Conservation (phyloP, 2,329 filamentous ascomycete genomes). For the Hymenoscyphus occultus region DNA sequence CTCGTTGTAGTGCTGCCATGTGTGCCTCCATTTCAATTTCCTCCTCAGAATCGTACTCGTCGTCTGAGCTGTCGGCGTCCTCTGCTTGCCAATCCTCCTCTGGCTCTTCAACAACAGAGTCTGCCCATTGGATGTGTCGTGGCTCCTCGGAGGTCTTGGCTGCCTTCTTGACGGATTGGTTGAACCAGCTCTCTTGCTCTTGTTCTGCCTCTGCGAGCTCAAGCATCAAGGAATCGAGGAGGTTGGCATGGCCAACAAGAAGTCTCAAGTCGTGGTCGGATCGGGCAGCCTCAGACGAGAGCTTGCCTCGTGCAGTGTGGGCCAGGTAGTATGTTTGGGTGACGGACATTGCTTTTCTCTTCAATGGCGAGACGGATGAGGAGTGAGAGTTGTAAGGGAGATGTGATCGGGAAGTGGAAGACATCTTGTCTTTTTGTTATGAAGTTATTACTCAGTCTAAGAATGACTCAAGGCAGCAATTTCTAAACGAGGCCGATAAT, state of each 20-base stretch:
- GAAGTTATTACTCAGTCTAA: slow-evolving; percentile 10
- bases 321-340: slow-evolving; percentile 98
- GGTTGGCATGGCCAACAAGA: slow-evolving; percentile 96
- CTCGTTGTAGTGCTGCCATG: slow-evolving; percentile 46
- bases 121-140: slow-evolving; percentile 83
- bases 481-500: slow-evolving; percentile 30
- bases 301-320: slow-evolving; percentile 94
- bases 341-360: slow-evolving; percentile 90
- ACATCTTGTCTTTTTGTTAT: slow-evolving; percentile 31
- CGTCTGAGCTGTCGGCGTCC: slow-evolving; percentile 54
- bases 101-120: slow-evolving; percentile 69
- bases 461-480: slow-evolving; percentile 32
- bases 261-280: slow-evolving; percentile 92
- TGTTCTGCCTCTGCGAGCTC: slow-evolving; percentile 87
- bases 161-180: slow-evolving; percentile 83
- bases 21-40: slow-evolving; percentile 58
- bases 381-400: slow-evolving; percentile 22
- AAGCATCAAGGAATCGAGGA: slow-evolving; percentile 93
- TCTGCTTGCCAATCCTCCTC: slow-evolving; percentile 69
- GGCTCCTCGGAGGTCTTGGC: slow-evolving; percentile 49
- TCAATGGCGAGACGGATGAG: slow-evolving; percentile 30
- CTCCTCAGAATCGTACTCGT: slow-evolving; percentile 47
- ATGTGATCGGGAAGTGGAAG: slow-evolving; percentile 27
- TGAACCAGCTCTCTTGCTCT: slow-evolving; percentile 97
- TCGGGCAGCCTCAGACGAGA: slow-evolving; percentile 84